These are phyloP conservation scores for Populus tomentosa DNA, from an alignment of 441 rosid species.

Conservation along the genomic window DNA sequence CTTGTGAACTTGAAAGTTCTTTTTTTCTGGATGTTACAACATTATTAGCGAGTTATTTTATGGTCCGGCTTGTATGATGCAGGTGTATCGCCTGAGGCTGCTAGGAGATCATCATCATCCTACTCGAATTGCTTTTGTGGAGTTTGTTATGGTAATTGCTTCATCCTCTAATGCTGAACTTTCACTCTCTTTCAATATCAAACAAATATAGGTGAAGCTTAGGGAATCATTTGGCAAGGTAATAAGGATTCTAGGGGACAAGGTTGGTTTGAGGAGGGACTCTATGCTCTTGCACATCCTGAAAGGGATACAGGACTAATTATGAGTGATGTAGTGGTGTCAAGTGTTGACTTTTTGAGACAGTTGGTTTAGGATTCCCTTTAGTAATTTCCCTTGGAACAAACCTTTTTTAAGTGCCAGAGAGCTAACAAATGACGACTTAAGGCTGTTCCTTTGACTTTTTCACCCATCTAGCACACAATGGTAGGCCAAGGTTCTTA, in stretches of 20 bases:
- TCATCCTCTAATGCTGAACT: background rate
- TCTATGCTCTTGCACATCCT: background rate
- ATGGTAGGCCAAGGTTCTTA: background rate
- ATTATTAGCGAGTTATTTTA: conserved; percentile 1
- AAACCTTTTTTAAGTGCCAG: background rate
- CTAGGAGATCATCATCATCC: conserved; percentile 87
- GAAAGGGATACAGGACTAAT: background rate
- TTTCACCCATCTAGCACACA: background rate
- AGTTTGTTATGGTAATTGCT: conserved; percentile 60
- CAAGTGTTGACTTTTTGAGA: background rate
- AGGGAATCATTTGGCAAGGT: background rate
- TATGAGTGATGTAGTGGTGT: background rate
- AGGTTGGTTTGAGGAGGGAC: background rate
- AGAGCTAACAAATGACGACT: background rate
- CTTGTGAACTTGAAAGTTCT: conserved; percentile 3
- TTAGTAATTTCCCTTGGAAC: background rate
- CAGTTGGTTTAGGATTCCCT: background rate
- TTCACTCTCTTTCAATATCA: background rate
- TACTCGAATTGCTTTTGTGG: conserved; percentile 91
- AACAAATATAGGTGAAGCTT: background rate
- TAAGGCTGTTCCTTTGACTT: background rate
- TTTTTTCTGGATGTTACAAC: conserved; percentile 1
- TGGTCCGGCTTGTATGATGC: conserved; percentile 5
- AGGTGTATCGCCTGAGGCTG: conserved; percentile 92
- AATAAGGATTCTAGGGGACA: background rate